These are phyloP conservation scores for Cladosporium phlei DNA, from an alignment of 2,329 filamentous ascomycete genomes.

Conservation along the genomic window DNA sequence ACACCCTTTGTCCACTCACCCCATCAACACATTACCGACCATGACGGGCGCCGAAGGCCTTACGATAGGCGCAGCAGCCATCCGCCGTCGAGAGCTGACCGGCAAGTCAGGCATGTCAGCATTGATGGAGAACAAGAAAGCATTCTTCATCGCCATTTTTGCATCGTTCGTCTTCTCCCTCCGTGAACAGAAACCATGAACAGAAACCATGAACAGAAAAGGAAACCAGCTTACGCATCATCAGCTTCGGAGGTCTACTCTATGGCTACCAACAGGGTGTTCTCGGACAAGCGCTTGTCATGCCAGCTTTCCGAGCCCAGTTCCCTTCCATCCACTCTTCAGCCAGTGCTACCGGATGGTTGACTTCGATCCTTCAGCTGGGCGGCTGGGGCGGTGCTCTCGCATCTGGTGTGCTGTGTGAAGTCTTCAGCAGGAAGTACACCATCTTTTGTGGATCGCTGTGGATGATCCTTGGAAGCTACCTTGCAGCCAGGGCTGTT, in stretches of 20 bases:
- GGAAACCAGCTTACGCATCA: too few relatives aligned
- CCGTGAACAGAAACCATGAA: too few relatives aligned
- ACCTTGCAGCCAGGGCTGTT: constrained; percentile 35
- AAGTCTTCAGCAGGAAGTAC: constrained; percentile 2
- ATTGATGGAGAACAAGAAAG: constrained; percentile 11
- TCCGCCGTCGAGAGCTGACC: constrained; percentile 10
- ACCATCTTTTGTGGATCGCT: constrained; percentile 42
- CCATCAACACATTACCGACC: neutral
- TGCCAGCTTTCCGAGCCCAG: constrained; percentile 33
- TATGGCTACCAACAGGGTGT: constrained; percentile 55
- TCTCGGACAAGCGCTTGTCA: constrained; percentile 50
- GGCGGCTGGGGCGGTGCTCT: constrained; percentile 7
- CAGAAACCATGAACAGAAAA: too few relatives aligned
- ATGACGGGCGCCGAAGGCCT: constrained; percentile 7
- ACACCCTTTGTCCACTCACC: neutral
- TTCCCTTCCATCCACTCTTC: constrained; percentile 15
- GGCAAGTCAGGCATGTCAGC: constrained; percentile 11
- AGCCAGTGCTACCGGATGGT: constrained; percentile 14
- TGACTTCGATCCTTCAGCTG: constrained; percentile 16
- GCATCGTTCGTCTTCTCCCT: constrained; percentile 10
- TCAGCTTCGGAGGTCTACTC: constrained; percentile 47
- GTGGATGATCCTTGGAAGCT: constrained; percentile 33
- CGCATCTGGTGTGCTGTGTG: neutral
- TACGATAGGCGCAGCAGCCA: constrained; percentile 9
- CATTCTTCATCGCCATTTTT: constrained; percentile 13